These are phyloP conservation scores for Ustilago shanxiensis DNA, from an alignment of 1,284 basidiomycete species.

Conservation along the genomic window DNA sequence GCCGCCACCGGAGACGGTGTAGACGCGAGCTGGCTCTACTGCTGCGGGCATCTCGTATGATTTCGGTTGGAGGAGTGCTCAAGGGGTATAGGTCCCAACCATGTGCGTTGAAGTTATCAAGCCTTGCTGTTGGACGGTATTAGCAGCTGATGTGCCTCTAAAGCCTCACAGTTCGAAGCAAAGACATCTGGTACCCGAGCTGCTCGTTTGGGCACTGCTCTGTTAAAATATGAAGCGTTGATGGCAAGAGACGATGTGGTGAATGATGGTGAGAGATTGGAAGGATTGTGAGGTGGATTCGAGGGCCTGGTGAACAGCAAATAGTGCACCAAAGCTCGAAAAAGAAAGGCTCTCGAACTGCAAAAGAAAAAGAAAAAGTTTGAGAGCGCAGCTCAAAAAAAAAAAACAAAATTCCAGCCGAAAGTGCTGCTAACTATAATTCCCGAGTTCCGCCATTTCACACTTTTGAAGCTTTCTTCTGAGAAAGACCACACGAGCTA, in stretches of 20 bases:
- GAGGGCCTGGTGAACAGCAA: neutral
- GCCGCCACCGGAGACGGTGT: slow-evolving; percentile 64
- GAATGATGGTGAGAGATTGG: neutral
- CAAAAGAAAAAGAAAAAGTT: slow-evolving; percentile 25
- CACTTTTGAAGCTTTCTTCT: slow-evolving; percentile 30
- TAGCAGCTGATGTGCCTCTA: slow-evolving; percentile 12
- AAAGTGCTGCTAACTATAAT: neutral
- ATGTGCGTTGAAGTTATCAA: neutral
- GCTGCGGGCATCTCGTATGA: slow-evolving; percentile 60
- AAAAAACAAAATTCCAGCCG: slow-evolving; percentile 13
- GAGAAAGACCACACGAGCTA: slow-evolving; percentile 1
- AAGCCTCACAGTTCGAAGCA: neutral
- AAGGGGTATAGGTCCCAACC: neutral
- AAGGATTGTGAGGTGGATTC: slow-evolving; percentile 2
- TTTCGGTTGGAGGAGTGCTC: neutral
- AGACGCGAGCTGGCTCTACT: slow-evolving; percentile 64
- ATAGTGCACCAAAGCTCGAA: neutral
- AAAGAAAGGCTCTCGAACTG: slow-evolving; percentile 4
- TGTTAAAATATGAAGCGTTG: too few species aligned
- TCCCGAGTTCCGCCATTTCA: slow-evolving; percentile 35
- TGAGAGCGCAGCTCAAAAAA: slow-evolving; percentile 17
- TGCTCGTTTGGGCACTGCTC: neutral
- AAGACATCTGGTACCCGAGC: slow-evolving; percentile 11
- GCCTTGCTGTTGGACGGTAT: neutral
- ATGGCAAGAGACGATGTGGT: neutral